Conservation (phyloP, 768 basidiomycete genomes). For the Boletus eberwhitei region DNA sequence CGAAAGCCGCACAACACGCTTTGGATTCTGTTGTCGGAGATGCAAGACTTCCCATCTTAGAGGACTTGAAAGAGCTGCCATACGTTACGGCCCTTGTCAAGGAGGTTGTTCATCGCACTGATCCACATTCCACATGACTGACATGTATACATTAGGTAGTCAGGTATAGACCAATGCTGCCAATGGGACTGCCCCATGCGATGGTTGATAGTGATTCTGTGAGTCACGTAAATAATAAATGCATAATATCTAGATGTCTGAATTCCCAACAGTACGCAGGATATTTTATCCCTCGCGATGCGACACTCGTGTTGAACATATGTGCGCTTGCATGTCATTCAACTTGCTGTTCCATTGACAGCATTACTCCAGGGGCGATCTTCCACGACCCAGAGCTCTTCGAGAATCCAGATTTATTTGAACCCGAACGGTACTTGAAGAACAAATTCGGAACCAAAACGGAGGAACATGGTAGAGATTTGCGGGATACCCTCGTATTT, state of each 20-base stretch:
- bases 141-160: background rate
- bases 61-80: constrained; percentile 2
- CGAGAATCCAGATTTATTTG: constrained; percentile 1
- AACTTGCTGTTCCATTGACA: background rate
- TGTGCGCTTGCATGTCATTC: background rate
- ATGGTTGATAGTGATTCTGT: background rate
- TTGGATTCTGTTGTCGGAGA: constrained; percentile 4
- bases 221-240: background rate
- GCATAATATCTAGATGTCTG: background rate
- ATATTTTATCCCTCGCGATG: background rate
- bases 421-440: constrained; percentile 1
- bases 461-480: constrained; percentile 1
- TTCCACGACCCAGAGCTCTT: constrained; percentile 1
- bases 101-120: background rate
- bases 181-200: constrained; percentile 4
- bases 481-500: constrained; percentile 3
- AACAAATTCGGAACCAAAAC: constrained; percentile 3
- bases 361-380: background rate
- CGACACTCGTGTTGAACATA: constrained; percentile 1
- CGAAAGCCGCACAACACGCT: background rate
- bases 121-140: background rate
- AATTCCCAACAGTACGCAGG: background rate
- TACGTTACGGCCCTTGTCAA: constrained; percentile 2
- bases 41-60: background rate
- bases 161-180: constrained; percentile 3